phyloP scores from a whole-genome alignment of 352 stramenopile species.

The Phytophthora gonapodyides region DNA sequence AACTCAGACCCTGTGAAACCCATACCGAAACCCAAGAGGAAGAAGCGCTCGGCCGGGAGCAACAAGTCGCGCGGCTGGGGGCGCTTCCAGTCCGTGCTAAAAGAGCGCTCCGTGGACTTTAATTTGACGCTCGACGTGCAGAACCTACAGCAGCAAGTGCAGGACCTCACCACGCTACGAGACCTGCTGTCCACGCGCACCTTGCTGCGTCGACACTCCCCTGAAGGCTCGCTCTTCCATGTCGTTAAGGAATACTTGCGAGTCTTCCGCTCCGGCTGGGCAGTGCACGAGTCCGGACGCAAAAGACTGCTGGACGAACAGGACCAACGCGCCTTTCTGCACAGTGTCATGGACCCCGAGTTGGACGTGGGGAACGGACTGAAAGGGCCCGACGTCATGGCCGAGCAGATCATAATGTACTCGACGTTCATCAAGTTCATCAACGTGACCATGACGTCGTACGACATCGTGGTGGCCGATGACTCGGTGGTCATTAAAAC shows the following conservation, averaged over 20 bases:
- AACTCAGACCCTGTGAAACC: not conserved
- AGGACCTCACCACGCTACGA: constrained; percentile 26
- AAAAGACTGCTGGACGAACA: constrained; percentile 26
- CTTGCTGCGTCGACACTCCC: constrained; percentile 6
- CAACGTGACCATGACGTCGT: constrained; percentile 29
- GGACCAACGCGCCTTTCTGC: constrained; percentile 42
- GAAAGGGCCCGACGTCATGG: constrained; percentile 39
- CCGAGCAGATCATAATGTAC: constrained; percentile 51
- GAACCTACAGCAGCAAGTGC: constrained; percentile 41
- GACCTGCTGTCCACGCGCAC: constrained; percentile 9
- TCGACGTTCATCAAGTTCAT: constrained; percentile 52
- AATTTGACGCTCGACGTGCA: constrained; percentile 56
- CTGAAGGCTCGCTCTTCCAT: constrained; percentile 33
- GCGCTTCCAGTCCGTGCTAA: constrained; percentile 38
- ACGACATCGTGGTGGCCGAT: constrained; percentile 40
- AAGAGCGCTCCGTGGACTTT: constrained; percentile 49
- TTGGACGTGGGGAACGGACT: constrained; percentile 44
- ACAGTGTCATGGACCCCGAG: constrained; percentile 41
- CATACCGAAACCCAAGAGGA: constrained; percentile 9
- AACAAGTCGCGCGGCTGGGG: constrained; percentile 32
- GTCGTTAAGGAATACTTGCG: constrained; percentile 34
- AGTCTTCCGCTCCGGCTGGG: constrained; percentile 27
- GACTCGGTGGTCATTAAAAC: constrained; percentile 44
- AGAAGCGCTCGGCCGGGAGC: not conserved
- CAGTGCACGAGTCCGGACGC: not conserved